These are phyloP conservation scores for Multifurca ochricompacta DNA, from an alignment of 768 basidiomycete genomes.

Conservation along the genomic window DNA sequence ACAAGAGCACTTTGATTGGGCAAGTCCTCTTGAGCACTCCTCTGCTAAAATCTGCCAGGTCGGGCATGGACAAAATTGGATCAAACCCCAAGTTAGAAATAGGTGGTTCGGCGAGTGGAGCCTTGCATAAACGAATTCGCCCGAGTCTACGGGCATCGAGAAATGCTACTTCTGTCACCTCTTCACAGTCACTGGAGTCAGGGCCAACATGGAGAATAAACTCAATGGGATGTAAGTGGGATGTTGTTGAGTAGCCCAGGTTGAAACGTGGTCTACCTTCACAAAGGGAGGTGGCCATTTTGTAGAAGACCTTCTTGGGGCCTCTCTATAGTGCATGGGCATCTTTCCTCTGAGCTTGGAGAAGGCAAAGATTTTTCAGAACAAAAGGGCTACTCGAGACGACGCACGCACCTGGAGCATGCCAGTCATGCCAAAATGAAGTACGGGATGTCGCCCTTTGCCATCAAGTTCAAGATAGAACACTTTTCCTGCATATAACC, in stretches of 20 bases:
- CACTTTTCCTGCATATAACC: slow-evolving; percentile 41
- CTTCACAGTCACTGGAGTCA: slow-evolving; percentile 23
- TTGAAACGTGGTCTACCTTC: slow-evolving; percentile 36
- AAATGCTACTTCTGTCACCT: slow-evolving; percentile 53
- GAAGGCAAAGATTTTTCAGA: not conserved
- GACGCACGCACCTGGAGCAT: slow-evolving; percentile 49
- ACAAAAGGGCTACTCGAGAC: not conserved
- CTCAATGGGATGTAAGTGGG: slow-evolving; percentile 27
- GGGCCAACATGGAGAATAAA: slow-evolving; percentile 50
- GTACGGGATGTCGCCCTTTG: slow-evolving; percentile 51
- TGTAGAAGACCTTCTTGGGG: slow-evolving; percentile 32
- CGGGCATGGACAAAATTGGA: slow-evolving; percentile 63
- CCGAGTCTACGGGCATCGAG: slow-evolving; percentile 65
- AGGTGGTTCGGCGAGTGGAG: slow-evolving; percentile 56
- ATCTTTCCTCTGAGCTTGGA: slow-evolving; percentile 43
- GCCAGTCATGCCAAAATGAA: slow-evolving; percentile 87
- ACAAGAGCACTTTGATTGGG: slow-evolving; percentile 66
- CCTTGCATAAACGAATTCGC: slow-evolving; percentile 53
- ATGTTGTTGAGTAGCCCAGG: not conserved
- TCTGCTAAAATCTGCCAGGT: slow-evolving; percentile 41
- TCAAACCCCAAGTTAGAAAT: slow-evolving; percentile 72
- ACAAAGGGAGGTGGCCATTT: slow-evolving; percentile 61
- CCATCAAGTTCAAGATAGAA: slow-evolving; percentile 62
- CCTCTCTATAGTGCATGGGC: slow-evolving; percentile 43
- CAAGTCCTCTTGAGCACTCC: slow-evolving; percentile 47